Base-by-base conservation (phyloP, 1,284 basidiomycete genomes). In the Kwoniella shivajii region DNA sequence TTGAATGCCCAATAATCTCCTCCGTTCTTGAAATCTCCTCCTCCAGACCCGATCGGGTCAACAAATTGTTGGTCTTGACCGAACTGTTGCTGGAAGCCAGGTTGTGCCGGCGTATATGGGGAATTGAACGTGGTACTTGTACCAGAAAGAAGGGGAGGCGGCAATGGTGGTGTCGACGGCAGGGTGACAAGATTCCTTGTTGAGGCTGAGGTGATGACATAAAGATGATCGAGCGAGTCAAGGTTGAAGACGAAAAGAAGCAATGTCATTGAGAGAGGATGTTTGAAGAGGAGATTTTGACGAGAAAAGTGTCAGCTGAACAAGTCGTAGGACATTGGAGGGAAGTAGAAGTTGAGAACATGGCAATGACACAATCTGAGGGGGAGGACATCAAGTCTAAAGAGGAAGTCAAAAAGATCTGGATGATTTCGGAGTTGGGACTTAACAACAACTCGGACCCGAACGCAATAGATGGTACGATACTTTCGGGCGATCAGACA, bases 141-240 rank as follows among this genome's bases (percentile, higher is more conserved):
- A 36, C 57, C 49, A 42, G 50, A 47, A 13, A 55, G 55, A 30
- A 53, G 24, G 47, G 53, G 56, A 5, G 55, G 27, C 30, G 59
- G 61, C 6, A 59, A 50, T 11, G 66, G 65, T 6, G 70, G 67
- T 51, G 66, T 69, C 39, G 66, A 68, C 53, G 70, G 60, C 64
- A 72, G 57, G 38, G 51, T 69, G 66, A 59, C 59, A 31, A 50
- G 60, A 37, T 20, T 47, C n/a, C 20, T 45, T 10, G 52, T 60
- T 44, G 59, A 56, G 62, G 47, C 53, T 55, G 43, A 41, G 13
- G 29, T 20, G 46, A 6, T 11, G 22, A n/a, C 24, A 22, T 20
- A 24, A 6, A 18, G 13, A 16, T 4, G 45, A 18, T 47, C 36
- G 18, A 34, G 41, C 20, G 26, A 43, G 16, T 42, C 26, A 6